Evolutionary conservation across 352 stramenopile genomes (phyloP), one percentile per base, ranked within the genome.

Genomic region (Globisporangium echinulatum): DNA sequence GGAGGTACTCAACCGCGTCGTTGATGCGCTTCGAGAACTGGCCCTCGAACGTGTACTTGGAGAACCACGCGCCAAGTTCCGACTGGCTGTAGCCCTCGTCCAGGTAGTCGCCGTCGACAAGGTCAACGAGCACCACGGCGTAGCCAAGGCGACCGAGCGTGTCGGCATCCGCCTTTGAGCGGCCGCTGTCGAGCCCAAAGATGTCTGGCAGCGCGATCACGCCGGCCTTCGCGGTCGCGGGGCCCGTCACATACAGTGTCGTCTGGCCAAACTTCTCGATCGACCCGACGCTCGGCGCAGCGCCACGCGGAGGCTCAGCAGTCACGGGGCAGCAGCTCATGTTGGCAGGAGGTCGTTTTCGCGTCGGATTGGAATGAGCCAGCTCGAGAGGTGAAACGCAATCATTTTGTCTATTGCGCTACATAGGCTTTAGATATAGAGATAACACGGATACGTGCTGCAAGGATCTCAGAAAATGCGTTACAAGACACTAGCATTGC

Each of bases 271-370:
- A 68, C 64, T 83, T 92, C 67, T 88, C 88, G 64, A 88, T 74
- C 48, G 69, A 52, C 43, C 82, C 80, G 7, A 63, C 66, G 66
- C 79, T 70, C 51, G 68, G 67, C 51, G 75, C 70, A 13, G 72
- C 58, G 49, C 68, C 75, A 51, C 69, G 66, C 15, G 80, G 66
- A 38, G 80, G 80, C 58, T 88, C 77, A 59, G 79, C 74, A 55
- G 76, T 89, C 17, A 81, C 78, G 42, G 82, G 82, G 69, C 82
- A 92, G 71, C 82, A 92, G 70, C 78, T 88, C 81, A 87, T 90
- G 14, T 4, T 62, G 5, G 17, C n/a, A 33, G 39, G n/a, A 42
- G 47, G 15, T 62, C 40, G n/a, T 39, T 46, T 25, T 58, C 19
- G 43, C 25, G 37, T 14, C 19, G 15, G 37, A 33, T 47, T 15